Conservation (phyloP, 441 rosid genomes). For the Biscutella laevigata region DNA sequence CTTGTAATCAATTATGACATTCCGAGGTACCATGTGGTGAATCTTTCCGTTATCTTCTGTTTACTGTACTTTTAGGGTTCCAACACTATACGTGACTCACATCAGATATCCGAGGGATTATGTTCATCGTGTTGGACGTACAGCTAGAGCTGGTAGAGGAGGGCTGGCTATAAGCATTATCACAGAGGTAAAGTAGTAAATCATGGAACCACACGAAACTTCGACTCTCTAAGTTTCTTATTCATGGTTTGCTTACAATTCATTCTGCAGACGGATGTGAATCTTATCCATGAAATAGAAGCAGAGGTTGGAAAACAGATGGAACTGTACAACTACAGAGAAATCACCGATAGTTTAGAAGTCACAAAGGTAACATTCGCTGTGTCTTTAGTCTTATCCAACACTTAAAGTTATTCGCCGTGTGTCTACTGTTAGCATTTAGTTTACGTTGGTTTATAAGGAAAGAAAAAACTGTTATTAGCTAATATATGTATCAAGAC, state of each 20-base stretch:
- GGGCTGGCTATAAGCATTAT: slow-evolving; percentile 78
- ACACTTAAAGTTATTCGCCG: not conserved
- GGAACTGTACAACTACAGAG: slow-evolving; percentile 56
- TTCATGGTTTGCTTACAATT: slow-evolving; percentile 18
- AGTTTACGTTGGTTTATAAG: too few species aligned
- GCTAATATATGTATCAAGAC: not conserved
- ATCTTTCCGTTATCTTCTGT: not conserved
- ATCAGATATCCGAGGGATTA: slow-evolving; percentile 82
- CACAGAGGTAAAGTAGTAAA: slow-evolving; percentile 46
- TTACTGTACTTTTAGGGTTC: not conserved
- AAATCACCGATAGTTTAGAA: slow-evolving; percentile 63
- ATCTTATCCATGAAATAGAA: slow-evolving; percentile 69
- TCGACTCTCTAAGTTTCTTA: not conserved
- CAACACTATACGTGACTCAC: not conserved
- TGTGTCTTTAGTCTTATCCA: slow-evolving; percentile 1
- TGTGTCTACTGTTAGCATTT: not conserved
- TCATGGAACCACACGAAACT: not conserved
- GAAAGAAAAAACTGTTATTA: not conserved
- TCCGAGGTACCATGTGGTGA: slow-evolving; percentile 50
- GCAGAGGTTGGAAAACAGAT: slow-evolving; percentile 58
- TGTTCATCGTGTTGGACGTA: slow-evolving; percentile 96
- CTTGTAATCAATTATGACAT: slow-evolving; percentile 86
- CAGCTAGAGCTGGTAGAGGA: slow-evolving; percentile 96
- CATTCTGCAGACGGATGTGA: slow-evolving; percentile 61
- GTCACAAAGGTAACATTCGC: slow-evolving; percentile 51